phyloP scores from a whole-genome alignment of 768 basidiomycete species.

The Podaxis sp. region DNA sequence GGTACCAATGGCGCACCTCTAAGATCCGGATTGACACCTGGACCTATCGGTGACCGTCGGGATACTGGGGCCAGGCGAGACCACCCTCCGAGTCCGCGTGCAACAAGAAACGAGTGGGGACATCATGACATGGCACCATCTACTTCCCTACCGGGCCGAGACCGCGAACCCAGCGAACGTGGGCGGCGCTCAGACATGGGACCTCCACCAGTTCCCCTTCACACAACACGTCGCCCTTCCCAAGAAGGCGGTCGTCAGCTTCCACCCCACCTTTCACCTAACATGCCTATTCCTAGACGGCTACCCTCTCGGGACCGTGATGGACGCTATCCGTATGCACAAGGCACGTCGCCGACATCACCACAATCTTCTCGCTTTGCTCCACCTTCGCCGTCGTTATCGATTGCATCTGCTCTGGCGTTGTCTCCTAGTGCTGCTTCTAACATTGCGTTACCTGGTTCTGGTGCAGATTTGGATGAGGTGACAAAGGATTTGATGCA shows the following conservation, averaged over 20 bases:
- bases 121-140: constrained; percentile 19
- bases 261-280: constrained; percentile 54
- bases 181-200: constrained; percentile 49
- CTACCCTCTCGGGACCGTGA: constrained; percentile 37
- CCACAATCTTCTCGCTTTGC: constrained; percentile 28
- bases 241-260: constrained; percentile 48
- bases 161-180: constrained; percentile 31
- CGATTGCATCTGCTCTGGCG: constrained; percentile 14
- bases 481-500: constrained; percentile 81
- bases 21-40: constrained; percentile 25
- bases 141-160: constrained; percentile 23
- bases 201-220: constrained; percentile 46
- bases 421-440: constrained; percentile 19
- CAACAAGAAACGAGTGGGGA: constrained; percentile 28
- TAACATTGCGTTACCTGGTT: constrained; percentile 30
- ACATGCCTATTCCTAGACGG: constrained; percentile 30
- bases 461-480: constrained; percentile 57
- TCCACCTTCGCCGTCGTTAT: constrained; percentile 44
- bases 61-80: constrained; percentile 24
- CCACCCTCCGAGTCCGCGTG: constrained; percentile 36
- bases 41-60: constrained; percentile 24
- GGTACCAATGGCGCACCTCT: constrained; percentile 30
- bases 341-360: constrained; percentile 32
- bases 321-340: constrained; percentile 24
- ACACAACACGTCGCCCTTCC: constrained; percentile 30